Evolutionary conservation across 202 grass and related monocot species (phyloP), one percentile per base, ranked within the genome.

Genomic region (Brachypodium distachyon): DNA sequence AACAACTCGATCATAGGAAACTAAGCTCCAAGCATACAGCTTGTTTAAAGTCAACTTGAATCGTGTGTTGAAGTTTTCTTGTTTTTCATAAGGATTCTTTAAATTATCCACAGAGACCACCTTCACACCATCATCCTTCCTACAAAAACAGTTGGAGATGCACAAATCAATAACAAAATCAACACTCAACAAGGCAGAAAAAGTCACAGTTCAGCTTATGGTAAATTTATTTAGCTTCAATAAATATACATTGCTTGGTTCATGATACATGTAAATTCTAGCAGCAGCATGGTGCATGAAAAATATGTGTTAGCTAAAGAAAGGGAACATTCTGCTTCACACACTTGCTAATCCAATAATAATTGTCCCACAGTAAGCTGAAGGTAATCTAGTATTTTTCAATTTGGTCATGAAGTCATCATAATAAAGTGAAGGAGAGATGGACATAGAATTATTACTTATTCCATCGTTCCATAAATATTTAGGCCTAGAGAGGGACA

Each of bases 41-140:
- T 96, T 96, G 82, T 96, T 96, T 62, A 96, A 62, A 61, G 93
- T 96, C 84, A 92, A 81, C 78, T 96, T 96, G 93, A 96, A 96
- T 59, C 93, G 81, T 55, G 46, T 72, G 75, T 96, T 91, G 46
- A 96, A 96, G 70, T 92, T 92, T 36, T 86, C 89, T 78, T 96
- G 93, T 21, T 87, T 87, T 77, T 96, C 93, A 9, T 96, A 96
- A 17, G 90, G 93, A 31, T 96, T 96, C 80, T 86, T 96, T 70
- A 96, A 64, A 85, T 96, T 93, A 16, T 90, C 87, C 49, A 96
- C 93, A 37, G 89, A 82, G 31, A 97, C 79, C 61, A 97, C 90
- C 79, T 86, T 93, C 57, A 93, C 82, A 62, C 90, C 93, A 66
- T 97, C 93, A 82, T 90, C 93, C 72, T 93, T 91, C 90, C 90